These are phyloP conservation scores for Phaffomyces thermotolerans DNA, from an alignment of 805 yeast species.

Conservation along the genomic window DNA sequence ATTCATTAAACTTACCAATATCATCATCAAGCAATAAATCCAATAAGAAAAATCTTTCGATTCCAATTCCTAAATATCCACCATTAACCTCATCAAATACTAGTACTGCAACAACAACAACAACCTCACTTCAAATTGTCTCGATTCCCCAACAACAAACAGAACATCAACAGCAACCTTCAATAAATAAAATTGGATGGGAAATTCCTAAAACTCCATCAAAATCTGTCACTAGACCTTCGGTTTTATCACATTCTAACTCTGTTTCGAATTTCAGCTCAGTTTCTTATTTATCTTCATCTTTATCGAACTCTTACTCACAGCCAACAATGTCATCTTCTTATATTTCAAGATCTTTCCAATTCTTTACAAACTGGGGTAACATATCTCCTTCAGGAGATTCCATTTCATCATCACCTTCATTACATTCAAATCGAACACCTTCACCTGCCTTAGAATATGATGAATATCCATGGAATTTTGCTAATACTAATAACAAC, in stretches of 20 bases:
- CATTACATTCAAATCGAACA: conserved; percentile 17
- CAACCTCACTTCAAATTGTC: no score
- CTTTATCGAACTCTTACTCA: conserved; percentile 28
- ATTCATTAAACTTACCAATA: conserved; percentile 16
- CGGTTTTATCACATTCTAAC: conserved; percentile 27
- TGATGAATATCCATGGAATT: conserved; percentile 36
- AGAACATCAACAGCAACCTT: conserved; percentile 15
- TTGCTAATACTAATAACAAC: background rate
- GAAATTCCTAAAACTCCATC: conserved; percentile 30
- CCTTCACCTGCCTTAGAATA: conserved; percentile 33
- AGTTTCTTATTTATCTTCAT: conserved; percentile 31
- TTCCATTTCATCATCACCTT: conserved; percentile 23
- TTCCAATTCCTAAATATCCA: conserved; percentile 1
- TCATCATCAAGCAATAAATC: background rate
- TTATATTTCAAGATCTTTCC: conserved; percentile 26
- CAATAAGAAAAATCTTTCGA: background rate
- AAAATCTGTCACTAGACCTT: conserved; percentile 23
- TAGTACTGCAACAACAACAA: no score
- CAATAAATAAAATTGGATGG: conserved; percentile 30
- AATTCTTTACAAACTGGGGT: conserved; percentile 20
- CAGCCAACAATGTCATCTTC: conserved; percentile 18
- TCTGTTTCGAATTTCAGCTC: conserved; percentile 29
- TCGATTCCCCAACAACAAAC: conserved; percentile 5
- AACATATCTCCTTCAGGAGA: conserved; percentile 14
- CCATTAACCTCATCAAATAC: conserved; percentile 1